phyloP scores from a whole-genome alignment of 2,329 filamentous ascomycete species.

The Monosporascus cannonballus region DNA sequence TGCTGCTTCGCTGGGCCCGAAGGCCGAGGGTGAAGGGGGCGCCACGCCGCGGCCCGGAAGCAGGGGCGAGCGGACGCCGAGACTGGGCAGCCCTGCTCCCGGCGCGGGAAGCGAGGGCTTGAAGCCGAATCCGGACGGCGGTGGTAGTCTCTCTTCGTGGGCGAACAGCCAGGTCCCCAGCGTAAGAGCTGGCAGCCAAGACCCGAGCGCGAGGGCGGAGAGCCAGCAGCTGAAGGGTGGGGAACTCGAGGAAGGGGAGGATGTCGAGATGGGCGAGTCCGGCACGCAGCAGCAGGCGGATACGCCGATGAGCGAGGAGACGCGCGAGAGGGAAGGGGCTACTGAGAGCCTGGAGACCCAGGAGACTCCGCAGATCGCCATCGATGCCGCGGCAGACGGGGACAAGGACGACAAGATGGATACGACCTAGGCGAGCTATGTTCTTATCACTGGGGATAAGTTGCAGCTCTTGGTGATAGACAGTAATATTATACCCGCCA shows the following conservation, averaged over 20 bases:
- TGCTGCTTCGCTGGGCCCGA: constrained; percentile 3
- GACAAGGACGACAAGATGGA: constrained; percentile 59
- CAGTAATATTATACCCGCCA: background rate
- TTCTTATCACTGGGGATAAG: too few species aligned
- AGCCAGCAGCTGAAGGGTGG: constrained; percentile 30
- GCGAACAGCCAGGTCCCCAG: constrained; percentile 31
- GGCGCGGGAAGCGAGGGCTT: constrained; percentile 23
- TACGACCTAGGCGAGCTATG: constrained; percentile 35
- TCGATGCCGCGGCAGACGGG: constrained; percentile 42
- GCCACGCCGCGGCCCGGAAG: constrained; percentile 38
- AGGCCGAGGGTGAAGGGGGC: constrained; percentile 22
- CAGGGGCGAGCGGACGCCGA: constrained; percentile 25
- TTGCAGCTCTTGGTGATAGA: constrained; percentile 1
- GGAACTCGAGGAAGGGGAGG: constrained; percentile 29
- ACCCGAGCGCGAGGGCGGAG: constrained; percentile 21
- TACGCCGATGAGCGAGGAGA: constrained; percentile 36
- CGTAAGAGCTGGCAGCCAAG: constrained; percentile 29
- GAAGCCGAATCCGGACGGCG: constrained; percentile 26
- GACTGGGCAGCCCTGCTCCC: constrained; percentile 25
- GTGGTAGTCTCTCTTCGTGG: constrained; percentile 28
- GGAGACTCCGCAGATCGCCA: constrained; percentile 38
- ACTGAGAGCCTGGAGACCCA: constrained; percentile 22
- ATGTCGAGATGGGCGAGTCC: constrained; percentile 31
- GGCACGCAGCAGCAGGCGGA: constrained; percentile 26
- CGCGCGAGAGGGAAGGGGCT: constrained; percentile 10